Base-by-base conservation (phyloP, 2,329 filamentous ascomycete genomes). In the Ophiosphaerella narmari region DNA sequence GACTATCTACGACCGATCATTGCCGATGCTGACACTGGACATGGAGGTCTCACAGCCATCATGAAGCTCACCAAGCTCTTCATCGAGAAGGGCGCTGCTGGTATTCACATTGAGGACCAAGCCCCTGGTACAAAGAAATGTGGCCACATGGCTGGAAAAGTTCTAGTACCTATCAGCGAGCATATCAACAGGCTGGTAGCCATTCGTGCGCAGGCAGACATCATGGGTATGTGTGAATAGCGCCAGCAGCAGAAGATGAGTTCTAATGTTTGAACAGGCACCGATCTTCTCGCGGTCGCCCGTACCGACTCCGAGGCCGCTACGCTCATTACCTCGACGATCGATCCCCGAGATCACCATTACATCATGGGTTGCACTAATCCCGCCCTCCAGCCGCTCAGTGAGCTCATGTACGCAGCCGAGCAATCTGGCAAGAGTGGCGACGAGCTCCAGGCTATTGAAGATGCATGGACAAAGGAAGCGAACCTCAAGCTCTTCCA, bases 61-160 rank as follows among this genome's bases (percentile, higher is more conserved):
- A 97, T 99, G 94, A 99, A 97, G 83, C 86, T 99, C 65, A 97
- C 94, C 59, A 97, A 97, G 82, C 85, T 97, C 49, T 97, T 99
- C 75, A 79, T 97, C 59, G 94, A 99, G 80, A 91, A 92, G 76
- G 94, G 94, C 65, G 94, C 94, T 39, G 94, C 94, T 36, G 94
- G 94, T 61, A 97, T 99, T 68, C 94, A 99, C 78, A 97, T 99
- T 64, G 94, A 99, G 78, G 94, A 99, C 74, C 94, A 97, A 77
- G 93, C 94, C 4, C 93, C 94, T 3, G 94, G 94, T 46, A 97
- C 94, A 42, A 99, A 99, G 85, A 99, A 99, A 84, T 99, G 94
- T 75, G 94, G 94, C 57, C 94, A 97, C 79, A 97, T 97, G 94
- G 94, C 94, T 60, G 94, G 94, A 70, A 97, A 97, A 80, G 94